phyloP scores from a whole-genome alignment of 2,329 filamentous ascomycete species.

The Fusarium nelsonii region DNA sequence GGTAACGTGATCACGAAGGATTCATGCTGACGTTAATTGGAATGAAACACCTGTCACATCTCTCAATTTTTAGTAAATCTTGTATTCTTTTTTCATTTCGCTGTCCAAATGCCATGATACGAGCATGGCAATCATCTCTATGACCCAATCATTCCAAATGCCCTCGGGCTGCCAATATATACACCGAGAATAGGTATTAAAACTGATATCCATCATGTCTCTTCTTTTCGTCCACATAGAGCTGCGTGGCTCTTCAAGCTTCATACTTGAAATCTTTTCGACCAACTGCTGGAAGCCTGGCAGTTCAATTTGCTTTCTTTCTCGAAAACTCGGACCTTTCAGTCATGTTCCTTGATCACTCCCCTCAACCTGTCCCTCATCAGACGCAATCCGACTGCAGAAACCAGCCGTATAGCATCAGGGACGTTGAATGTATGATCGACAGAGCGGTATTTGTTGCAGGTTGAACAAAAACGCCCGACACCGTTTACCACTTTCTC shows the following conservation, averaged over 20 bases:
- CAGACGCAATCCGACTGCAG: constrained; percentile 1
- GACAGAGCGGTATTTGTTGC: constrained; percentile 16
- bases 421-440: constrained; percentile 6
- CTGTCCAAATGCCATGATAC: constrained; percentile 42
- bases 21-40: constrained; percentile 14
- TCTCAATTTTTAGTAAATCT: neutral
- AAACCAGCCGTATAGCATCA: neutral
- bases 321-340: neutral
- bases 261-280: neutral
- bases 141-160: constrained; percentile 39
- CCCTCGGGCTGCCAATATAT: constrained; percentile 43
- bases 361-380: constrained; percentile 17
- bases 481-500: constrained; percentile 59
- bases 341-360: constrained; percentile 14
- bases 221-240: constrained; percentile 26
- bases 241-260: constrained; percentile 12
- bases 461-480: constrained; percentile 5
- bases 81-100: constrained; percentile 30
- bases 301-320: constrained; percentile 1
- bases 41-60: neutral
- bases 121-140: constrained; percentile 38
- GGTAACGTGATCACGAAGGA: constrained; percentile 12
- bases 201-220: constrained; percentile 46
- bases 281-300: neutral
- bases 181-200: constrained; percentile 50